Percentiles rank a stretch among this genome's conserved stretches.
phyloP scores from a whole-genome alignment of 805 yeast genomes.

The Yamadazyma endophytica region DNA sequence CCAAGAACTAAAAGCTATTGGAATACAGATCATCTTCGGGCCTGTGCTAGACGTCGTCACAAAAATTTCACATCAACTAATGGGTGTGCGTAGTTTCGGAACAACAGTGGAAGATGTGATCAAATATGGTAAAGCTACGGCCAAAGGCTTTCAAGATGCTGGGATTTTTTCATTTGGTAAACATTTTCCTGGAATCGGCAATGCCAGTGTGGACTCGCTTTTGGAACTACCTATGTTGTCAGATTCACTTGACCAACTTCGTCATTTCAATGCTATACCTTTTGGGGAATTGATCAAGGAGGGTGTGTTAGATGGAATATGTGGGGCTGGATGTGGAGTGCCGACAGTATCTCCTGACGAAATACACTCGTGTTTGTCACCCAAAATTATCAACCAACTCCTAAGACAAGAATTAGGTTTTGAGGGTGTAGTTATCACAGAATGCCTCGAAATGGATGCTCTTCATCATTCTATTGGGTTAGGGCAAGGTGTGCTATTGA shows the following conservation, averaged over 20 bases:
- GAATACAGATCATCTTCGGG: constrained; percentile 53
- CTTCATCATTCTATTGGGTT: constrained; percentile 59
- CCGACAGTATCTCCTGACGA: constrained; percentile 59
- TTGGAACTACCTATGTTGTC: constrained; percentile 57
- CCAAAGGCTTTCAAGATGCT: constrained; percentile 50
- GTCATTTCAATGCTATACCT: constrained; percentile 47
- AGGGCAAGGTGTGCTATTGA: constrained; percentile 62
- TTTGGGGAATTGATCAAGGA: constrained; percentile 45
- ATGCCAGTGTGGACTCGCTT: constrained; percentile 54
- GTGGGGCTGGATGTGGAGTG: constrained; percentile 63
- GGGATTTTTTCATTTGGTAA: constrained; percentile 55
- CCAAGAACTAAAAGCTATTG: constrained; percentile 48
- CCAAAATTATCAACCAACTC: constrained; percentile 46
- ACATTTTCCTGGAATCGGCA: constrained; percentile 66
- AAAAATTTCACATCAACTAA: constrained; percentile 50
- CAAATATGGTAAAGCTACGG: constrained; percentile 49
- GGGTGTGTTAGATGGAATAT: constrained; percentile 47
- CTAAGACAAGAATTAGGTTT: constrained; percentile 49
- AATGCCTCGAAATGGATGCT: constrained; percentile 62
- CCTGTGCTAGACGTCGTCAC: constrained; percentile 62
- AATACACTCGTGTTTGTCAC: constrained; percentile 59
- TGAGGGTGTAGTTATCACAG: constrained; percentile 55
- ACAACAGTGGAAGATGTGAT: constrained; percentile 56
- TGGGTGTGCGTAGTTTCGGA: constrained; percentile 61
- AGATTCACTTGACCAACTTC: constrained; percentile 51